phyloP scores from a whole-genome alignment of 2,329 filamentous ascomycete genomes.

The Coniochaeta prunicola region DNA sequence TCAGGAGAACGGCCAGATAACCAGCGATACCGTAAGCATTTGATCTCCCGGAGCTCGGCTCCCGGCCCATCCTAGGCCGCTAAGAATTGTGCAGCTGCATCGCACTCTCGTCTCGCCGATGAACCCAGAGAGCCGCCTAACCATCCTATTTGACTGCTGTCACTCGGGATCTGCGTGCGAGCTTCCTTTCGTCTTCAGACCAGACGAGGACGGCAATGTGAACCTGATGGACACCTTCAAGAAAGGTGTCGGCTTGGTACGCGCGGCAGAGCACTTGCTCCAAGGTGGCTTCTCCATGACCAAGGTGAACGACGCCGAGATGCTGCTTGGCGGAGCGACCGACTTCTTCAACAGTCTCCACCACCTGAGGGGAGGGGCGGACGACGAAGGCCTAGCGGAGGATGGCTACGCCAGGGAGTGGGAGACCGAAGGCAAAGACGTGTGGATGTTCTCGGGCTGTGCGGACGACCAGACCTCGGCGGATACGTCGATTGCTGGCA shows the following conservation, averaged over 20 bases:
- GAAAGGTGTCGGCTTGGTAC: slow-evolving; percentile 39
- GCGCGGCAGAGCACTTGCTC: slow-evolving; percentile 41
- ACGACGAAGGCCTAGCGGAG: slow-evolving; percentile 32
- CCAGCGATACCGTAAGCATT: slow-evolving; percentile 47
- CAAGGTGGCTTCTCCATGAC: slow-evolving; percentile 37
- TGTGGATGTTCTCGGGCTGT: slow-evolving; percentile 96
- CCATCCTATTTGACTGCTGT: slow-evolving; percentile 75
- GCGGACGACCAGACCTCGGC: slow-evolving; percentile 85
- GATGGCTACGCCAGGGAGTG: slow-evolving; percentile 35
- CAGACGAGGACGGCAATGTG: slow-evolving; percentile 48
- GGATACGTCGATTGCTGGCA: slow-evolving; percentile 78
- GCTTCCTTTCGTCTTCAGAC: slow-evolving; percentile 69
- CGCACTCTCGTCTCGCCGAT: slow-evolving; percentile 69
- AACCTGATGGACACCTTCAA: slow-evolving; percentile 47
- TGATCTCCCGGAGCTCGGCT: neutral
- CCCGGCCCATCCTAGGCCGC: neutral
- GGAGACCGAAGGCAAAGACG: slow-evolving; percentile 34
- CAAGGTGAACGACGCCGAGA: slow-evolving; percentile 40
- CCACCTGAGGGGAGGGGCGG: slow-evolving; percentile 31
- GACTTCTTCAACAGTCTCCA: slow-evolving; percentile 45
- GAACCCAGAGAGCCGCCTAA: slow-evolving; percentile 74
- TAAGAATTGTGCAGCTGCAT: slow-evolving; percentile 53
- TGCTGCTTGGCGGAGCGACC: slow-evolving; percentile 44
- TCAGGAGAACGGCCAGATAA: slow-evolving; percentile 60
- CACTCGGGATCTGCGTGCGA: slow-evolving; percentile 74